Evolutionary conservation across 306 rosid species (phyloP).

Genomic region (Medicago lupulina): DNA sequence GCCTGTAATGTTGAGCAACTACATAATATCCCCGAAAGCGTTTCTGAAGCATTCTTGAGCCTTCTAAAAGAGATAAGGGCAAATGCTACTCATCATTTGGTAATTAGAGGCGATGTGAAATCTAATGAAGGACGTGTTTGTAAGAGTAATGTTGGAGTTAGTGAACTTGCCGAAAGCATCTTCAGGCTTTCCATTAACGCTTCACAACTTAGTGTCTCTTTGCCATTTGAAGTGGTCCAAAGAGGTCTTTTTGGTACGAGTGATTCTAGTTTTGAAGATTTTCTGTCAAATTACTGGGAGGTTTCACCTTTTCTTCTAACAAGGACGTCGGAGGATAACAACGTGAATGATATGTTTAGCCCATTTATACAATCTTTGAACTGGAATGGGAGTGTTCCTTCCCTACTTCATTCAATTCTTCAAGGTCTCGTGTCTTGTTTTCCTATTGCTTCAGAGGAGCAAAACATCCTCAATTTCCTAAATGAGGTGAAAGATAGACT

Average conservation of each 20-base stretch:
- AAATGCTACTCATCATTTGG: conserved; percentile 50
- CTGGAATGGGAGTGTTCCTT: conserved; percentile 51
- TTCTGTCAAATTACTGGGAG: conserved; percentile 72
- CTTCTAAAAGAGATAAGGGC: conserved; percentile 58
- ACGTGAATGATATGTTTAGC: conserved; percentile 50
- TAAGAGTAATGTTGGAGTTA: conserved; percentile 55
- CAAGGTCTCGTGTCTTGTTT: conserved; percentile 68
- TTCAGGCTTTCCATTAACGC: conserved; percentile 70
- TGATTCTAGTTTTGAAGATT: conserved; percentile 62
- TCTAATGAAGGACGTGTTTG: conserved; percentile 41
- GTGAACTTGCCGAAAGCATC: conserved; percentile 67
- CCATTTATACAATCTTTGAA: conserved; percentile 51
- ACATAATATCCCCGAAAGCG: conserved; percentile 49
- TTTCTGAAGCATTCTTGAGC: conserved; percentile 44
- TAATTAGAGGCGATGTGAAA: conserved; percentile 35
- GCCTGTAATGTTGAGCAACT: conserved; percentile 60
- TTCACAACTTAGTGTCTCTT: conserved; percentile 32
- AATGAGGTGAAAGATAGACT: conserved; percentile 62
- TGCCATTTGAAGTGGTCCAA: conserved; percentile 57
- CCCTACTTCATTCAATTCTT: conserved; percentile 64
- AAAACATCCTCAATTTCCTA: conserved; percentile 63
- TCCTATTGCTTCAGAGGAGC: conserved; percentile 84
- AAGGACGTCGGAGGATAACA: conserved; percentile 37
- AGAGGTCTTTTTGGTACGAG: conserved; percentile 59
- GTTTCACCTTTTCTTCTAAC: conserved; percentile 57